Base-by-base conservation (phyloP, 805 yeast species). In the Candida succiphila region DNA sequence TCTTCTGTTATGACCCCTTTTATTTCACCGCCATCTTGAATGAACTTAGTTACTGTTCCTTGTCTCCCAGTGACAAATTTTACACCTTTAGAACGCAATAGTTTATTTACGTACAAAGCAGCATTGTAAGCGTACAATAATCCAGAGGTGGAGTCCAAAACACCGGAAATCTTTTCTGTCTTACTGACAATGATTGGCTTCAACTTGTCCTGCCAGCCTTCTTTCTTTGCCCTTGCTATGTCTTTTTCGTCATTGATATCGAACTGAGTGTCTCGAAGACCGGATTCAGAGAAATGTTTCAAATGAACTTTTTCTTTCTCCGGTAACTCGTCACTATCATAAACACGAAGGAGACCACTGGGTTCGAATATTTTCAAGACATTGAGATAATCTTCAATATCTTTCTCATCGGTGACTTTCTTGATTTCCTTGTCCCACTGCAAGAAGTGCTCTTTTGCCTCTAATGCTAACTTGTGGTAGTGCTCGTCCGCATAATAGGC, bases 401-500 rank as follows among this genome's bases (percentile, higher is more conserved):
- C 55, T 28, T 42, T 48, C 3, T 36, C 37, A 14, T 54, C 51
- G 6, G 51, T 23, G 7, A 42, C 21, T 12, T 12, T 21, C 14
- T 34, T 30, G 17, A 52, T 37, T 1, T 49, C 51, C n/a, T 36
- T 29, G 20, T 51, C 44, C 53, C 51, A 48, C 32, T 45, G 15
- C 29, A 46, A 45, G 51, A 50, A 50, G 5, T 39, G 27, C 14
- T 44, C 48, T 15, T 46, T 46, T 1, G 54, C 53, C 36, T 50
- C 32, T 26, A 48, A 41, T 5, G 58, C 56, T 27, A 52, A 41
- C 30, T 49, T 46, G 32, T 48, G 52, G 38, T 61, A 62, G 33
- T 56, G 59, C 13, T 44, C 47, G 32, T 61, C 52, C n/a, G 55
- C 56, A 1, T 52, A 64, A 34, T 63, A 63, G 8, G 61, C 59